Percentiles rank a stretch among this genome's conserved stretches.
These are phyloP conservation scores for Pyricularia pennisetigena DNA, from an alignment of 2,329 filamentous ascomycete species.

Conservation along the genomic window DNA sequence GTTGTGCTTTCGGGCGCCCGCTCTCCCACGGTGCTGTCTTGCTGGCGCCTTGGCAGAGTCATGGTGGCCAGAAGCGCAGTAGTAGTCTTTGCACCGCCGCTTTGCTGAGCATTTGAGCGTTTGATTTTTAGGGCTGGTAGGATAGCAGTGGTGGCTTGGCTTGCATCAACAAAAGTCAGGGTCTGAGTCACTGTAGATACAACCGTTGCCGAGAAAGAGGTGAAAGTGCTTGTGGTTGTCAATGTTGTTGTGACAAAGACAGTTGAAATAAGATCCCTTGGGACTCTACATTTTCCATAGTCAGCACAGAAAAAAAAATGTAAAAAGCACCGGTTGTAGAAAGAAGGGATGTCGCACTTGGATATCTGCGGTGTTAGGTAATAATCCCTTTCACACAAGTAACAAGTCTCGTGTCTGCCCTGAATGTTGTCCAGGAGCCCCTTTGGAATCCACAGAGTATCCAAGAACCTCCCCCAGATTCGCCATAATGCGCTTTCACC, in stretches of 20 bases:
- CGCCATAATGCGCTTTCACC: background rate
- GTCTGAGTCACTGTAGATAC: slow-evolving; percentile 13
- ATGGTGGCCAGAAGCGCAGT: background rate
- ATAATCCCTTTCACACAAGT: background rate
- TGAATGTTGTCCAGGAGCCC: background rate
- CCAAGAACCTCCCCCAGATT: background rate
- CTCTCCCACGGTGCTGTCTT: background rate
- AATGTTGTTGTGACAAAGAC: slow-evolving; percentile 10
- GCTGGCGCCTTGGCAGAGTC: background rate
- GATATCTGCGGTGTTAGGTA: background rate
- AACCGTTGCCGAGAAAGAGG: slow-evolving; percentile 10
- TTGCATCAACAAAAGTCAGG: slow-evolving; percentile 14
- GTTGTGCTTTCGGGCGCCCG: slow-evolving; percentile 1
- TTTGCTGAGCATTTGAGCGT: slow-evolving; percentile 6
- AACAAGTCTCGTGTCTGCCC: background rate
- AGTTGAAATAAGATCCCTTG: slow-evolving; percentile 1
- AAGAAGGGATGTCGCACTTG: background rate
- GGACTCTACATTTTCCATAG: background rate
- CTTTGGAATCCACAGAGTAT: background rate
- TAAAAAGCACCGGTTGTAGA: background rate
- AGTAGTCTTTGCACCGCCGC: background rate
- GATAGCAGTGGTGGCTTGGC: slow-evolving; percentile 11
- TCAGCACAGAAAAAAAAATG: background rate
- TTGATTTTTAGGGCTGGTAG: slow-evolving; percentile 12
- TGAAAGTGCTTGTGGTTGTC: slow-evolving; percentile 12